A percentile compares a stretch with the other conserved stretches of the same genome.
Evolutionary conservation across 306 rosid genomes (phyloP).

Genomic region (Chamaecrista fasciculata): DNA sequence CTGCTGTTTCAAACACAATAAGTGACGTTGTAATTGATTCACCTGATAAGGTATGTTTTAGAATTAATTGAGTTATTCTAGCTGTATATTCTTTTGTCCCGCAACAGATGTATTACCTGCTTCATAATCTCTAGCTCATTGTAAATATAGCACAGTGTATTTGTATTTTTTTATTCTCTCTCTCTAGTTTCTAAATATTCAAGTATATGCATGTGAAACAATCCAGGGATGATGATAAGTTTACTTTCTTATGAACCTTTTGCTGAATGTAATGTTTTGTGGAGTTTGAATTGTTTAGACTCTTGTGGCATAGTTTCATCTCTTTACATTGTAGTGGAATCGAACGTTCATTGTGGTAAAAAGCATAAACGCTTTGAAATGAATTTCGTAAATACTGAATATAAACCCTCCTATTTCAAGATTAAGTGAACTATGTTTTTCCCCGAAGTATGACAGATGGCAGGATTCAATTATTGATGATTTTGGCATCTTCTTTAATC

Average conservation of each 20-base stretch:
- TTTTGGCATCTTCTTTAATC: no score
- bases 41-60: conserved; percentile 66
- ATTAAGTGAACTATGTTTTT: no score
- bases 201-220: conserved; percentile 5
- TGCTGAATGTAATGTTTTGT: neutral
- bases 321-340: conserved; percentile 1
- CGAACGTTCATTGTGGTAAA: neutral
- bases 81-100: neutral
- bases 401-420: neutral
- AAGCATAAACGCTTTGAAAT: neutral
- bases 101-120: neutral
- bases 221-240: conserved; percentile 17
- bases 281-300: neutral
- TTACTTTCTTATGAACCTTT: neutral
- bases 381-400: conserved; percentile 2
- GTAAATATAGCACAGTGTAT: neutral
- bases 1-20: conserved; percentile 39
- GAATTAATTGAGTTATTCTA: neutral
- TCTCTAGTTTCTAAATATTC: neutral
- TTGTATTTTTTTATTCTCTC: no score
- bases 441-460: no score
- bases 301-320: conserved; percentile 7
- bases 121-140: neutral
- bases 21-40: conserved; percentile 79
- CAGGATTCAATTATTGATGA: no score